Percentiles rank a stretch among this genome's conserved stretches.
phyloP scores from a whole-genome alignment of 805 yeast species.

The Wickerhamomyces sydowiorum region DNA sequence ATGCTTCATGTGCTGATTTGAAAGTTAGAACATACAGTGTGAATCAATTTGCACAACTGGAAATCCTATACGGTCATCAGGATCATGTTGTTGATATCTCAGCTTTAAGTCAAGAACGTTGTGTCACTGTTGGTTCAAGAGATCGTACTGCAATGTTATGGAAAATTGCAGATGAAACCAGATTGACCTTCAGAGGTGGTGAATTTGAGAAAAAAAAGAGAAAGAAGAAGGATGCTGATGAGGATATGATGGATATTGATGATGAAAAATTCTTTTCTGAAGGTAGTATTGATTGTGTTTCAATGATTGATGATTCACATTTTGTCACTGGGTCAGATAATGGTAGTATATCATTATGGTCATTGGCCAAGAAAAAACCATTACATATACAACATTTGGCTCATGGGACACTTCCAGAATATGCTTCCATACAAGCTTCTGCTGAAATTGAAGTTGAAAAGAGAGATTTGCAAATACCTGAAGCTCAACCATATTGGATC shows the following conservation, averaged over 20 bases:
- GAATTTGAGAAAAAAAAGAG: slow-evolving; percentile 41
- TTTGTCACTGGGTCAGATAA: slow-evolving; percentile 95
- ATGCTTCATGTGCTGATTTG: slow-evolving; percentile 89
- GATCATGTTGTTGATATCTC: slow-evolving; percentile 79
- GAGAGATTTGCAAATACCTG: slow-evolving; percentile 52
- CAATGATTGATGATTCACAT: slow-evolving; percentile 88
- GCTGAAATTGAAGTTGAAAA: slow-evolving; percentile 36
- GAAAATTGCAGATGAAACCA: slow-evolving; percentile 94
- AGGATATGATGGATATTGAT: slow-evolving; percentile 25
- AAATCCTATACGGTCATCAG: slow-evolving; percentile 92
- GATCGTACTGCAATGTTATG: slow-evolving; percentile 94
- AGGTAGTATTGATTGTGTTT: slow-evolving; percentile 85
- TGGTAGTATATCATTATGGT: slow-evolving; percentile 88
- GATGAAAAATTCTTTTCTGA: slow-evolving; percentile 50
- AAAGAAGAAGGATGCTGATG: slow-evolving; percentile 24
- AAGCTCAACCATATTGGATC: slow-evolving; percentile 77
- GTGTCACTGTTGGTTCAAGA: slow-evolving; percentile 93
- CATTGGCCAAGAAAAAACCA: slow-evolving; percentile 86
- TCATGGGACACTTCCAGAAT: slow-evolving; percentile 62
- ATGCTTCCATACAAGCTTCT: slow-evolving; percentile 48
- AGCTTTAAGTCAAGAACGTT: slow-evolving; percentile 80
- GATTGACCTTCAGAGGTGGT: slow-evolving; percentile 91
- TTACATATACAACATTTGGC: slow-evolving; percentile 60
- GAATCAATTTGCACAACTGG: slow-evolving; percentile 83
- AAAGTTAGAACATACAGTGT: slow-evolving; percentile 83